These are phyloP conservation scores for Fusarium brevicatenulatum DNA, from an alignment of 2,329 filamentous ascomycete genomes.

Conservation along the genomic window DNA sequence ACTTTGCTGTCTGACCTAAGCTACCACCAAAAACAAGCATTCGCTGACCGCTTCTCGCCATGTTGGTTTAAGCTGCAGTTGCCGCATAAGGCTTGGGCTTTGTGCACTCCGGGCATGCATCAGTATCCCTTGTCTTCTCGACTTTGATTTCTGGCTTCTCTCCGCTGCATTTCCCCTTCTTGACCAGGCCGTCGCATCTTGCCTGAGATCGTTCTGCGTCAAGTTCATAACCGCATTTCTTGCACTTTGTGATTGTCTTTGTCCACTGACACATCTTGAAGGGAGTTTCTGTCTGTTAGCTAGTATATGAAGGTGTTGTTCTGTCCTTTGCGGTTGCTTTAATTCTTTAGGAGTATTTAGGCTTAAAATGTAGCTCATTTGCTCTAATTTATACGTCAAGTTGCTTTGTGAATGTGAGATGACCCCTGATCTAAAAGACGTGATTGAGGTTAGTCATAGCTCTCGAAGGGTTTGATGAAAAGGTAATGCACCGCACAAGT, in stretches of 20 bases:
- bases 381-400: background rate
- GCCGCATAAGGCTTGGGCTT: background rate
- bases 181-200: background rate
- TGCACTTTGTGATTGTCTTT: background rate
- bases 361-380: background rate
- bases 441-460: background rate
- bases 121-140: background rate
- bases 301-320: background rate
- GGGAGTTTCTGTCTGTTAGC: fast-evolving
- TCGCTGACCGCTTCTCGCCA: no score
- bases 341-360: background rate
- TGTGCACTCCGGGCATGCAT: background rate
- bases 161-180: background rate
- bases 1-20: fast-evolving
- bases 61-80: background rate
- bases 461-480: background rate
- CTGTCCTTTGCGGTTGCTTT: background rate
- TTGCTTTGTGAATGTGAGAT: background rate
- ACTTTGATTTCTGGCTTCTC: background rate
- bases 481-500: background rate
- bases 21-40: background rate
- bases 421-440: fast-evolving
- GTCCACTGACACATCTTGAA: background rate
- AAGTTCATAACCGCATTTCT: background rate
- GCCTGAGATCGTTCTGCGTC: background rate